Evolutionary conservation across 345 rosid species (phyloP), one percentile per base, ranked within the genome.

Genomic region (Brassica carinata): DNA sequence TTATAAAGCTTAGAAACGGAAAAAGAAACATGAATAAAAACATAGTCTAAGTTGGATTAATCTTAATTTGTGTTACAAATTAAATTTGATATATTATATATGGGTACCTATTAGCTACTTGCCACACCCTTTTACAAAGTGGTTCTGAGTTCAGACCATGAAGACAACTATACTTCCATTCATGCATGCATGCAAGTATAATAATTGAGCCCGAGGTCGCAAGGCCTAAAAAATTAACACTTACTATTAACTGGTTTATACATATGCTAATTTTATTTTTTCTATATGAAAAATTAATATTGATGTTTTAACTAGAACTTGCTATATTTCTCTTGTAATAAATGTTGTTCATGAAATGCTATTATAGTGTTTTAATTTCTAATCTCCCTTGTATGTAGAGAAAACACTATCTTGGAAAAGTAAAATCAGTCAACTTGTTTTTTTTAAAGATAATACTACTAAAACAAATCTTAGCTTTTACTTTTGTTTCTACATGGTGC

Each of bases 401-500:
- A 51, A n/a, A 51, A 51, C 58, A 51, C 8, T 51, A 51, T 51
- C 8, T n/a, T 51, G 18, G 18, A 51, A 51, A 51, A 51, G 58
- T n/a, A 43, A 55, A 55, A 55, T 55, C 64, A 40, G 1, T 64
- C 57, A 62, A 29, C 66, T 70, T 55, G 61, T 15, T 55, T 77
- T 59, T 33, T 0, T 23, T 23, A 23, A 0, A 19, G 13, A 29
- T 45, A 34, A 23, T 18, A 36, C 43, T 34, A 15, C 10, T 72
- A 40, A 72, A 79, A 65, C 77, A 72, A 79, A 57, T 66, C 67
- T 72, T 67, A 57, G 29, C 67, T 34, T 78, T 78, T 72, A 8
- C 82, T 78, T 78, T 65, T 55, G 48, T 15, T 65, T 53, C 58
- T 72, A 23, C 51, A 65, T 72, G 67, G 61, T 72, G 67, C 72